Evolutionary conservation across 2,329 filamentous ascomycete genomes (phyloP), one percentile per base, ranked within the genome.

Genomic region (Fusarium napiforme): DNA sequence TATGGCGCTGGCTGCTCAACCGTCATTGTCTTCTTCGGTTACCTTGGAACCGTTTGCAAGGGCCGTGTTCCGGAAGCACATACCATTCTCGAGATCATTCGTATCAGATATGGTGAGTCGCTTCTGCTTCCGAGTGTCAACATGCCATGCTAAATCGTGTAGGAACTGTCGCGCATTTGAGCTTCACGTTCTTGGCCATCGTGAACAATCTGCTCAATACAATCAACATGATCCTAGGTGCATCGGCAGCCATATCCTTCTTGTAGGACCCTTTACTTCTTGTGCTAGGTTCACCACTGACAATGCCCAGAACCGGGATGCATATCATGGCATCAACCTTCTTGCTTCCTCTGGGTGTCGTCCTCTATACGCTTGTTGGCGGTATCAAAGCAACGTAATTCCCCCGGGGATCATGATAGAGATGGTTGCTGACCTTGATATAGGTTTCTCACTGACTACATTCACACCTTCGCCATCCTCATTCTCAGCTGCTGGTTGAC

Each of bases 341-440:
- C 1, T 4, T 58, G 5, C 19, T 58, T 1, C 55, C 55, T n/a
- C n/a, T 58, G 0, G 40, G 55, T 10, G 55, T 58, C 0, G 40
- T 58, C 1, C 55, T 58, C 3, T 58, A 58, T 2, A 58, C 55
- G 5, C 55, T 58, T 0, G 55, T 58, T 9, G 55, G 32, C 6
- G 40, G 40, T 7, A 58, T 58, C 14, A 49, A 58, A 19, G 55
- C 55, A 16, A 58, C 55, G 55, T 58, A 46, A 21, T 2, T 9
- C 1, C 5, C 2, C 16, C 3, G 3, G 4, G 3, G 3, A 14
- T 4, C 43, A 1, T 1, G 2, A 1, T 1, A 0, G 7, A 14
- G 7, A 5, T 1, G 3, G 28, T 30, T 26, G 26, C 26, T 26
- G 26, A 26, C 26, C 26, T 26, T 26, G 26, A 26, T 26, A 26